Conservation (phyloP, 768 basidiomycete species). For the Chalciporus pseudorubinellus region DNA sequence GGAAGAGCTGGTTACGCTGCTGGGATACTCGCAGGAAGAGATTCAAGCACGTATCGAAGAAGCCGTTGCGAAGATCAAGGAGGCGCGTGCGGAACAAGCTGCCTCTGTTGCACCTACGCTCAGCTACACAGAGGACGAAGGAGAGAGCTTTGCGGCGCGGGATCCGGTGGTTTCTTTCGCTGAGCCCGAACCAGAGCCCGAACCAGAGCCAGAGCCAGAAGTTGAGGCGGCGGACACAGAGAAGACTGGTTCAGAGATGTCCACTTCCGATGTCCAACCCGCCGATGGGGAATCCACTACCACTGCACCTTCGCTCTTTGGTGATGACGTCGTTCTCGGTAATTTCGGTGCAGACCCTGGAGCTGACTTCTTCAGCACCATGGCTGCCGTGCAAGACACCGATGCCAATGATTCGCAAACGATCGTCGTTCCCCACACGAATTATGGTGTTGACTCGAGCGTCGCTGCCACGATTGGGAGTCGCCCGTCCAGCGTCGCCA, state of each 20-base stretch:
- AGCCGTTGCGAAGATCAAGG: constrained; percentile 74
- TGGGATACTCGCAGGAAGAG: constrained; percentile 91
- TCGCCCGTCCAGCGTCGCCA: constrained; percentile 76
- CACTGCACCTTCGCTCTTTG: constrained; percentile 85
- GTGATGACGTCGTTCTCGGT: constrained; percentile 66
- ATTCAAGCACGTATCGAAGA: constrained; percentile 76
- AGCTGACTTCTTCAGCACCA: constrained; percentile 87
- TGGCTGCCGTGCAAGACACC: constrained; percentile 51
- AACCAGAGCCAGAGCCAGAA: constrained; percentile 32
- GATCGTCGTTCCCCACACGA: constrained; percentile 73
- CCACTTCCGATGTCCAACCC: constrained; percentile 63
- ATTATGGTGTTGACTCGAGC: constrained; percentile 80
- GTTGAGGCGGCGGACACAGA: constrained; percentile 29
- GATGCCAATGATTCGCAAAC: constrained; percentile 31
- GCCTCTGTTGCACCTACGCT: constrained; percentile 27
- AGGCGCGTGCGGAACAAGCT: constrained; percentile 28
- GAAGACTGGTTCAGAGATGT: constrained; percentile 63
- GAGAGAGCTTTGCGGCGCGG: constrained; percentile 47
- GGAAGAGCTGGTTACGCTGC: constrained; percentile 83
- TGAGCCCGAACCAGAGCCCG: constrained; percentile 58
- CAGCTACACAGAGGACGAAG: constrained; percentile 37
- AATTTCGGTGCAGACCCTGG: constrained; percentile 52
- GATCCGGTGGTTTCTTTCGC: constrained; percentile 84
- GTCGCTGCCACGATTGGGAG: constrained; percentile 97
- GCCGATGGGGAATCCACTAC: constrained; percentile 78